Conservation (phyloP, 1,284 basidiomycete species). For the Trichosporon coremiiforme region DNA sequence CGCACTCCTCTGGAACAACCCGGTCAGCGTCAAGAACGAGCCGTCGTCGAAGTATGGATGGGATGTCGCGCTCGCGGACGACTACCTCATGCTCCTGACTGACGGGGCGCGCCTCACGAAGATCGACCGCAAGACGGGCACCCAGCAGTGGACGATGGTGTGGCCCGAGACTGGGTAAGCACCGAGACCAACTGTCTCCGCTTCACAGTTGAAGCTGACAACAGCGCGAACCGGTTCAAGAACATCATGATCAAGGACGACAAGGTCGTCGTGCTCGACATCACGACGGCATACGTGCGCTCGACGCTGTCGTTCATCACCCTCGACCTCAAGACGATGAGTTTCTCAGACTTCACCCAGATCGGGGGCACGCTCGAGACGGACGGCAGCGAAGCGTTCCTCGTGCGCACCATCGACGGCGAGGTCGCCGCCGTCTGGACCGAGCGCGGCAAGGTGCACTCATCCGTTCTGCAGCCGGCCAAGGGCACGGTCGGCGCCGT, state of each 20-base stretch:
- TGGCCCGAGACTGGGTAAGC: slow-evolving; percentile 42
- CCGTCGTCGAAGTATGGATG: slow-evolving; percentile 54
- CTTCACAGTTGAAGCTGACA: slow-evolving; percentile 40
- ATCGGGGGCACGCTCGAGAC: slow-evolving; percentile 61
- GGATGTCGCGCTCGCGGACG: slow-evolving; percentile 55
- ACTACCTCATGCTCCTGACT: slow-evolving; percentile 44
- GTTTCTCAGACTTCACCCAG: slow-evolving; percentile 60
- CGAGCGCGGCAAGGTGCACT: slow-evolving; percentile 63
- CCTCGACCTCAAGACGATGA: slow-evolving; percentile 63
- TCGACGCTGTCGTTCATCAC: slow-evolving; percentile 59
- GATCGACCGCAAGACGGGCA: slow-evolving; percentile 40
- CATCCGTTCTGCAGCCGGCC: slow-evolving; percentile 30
- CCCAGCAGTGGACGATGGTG: slow-evolving; percentile 45
- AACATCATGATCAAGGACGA: slow-evolving; percentile 62
- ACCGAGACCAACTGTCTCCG: neutral
- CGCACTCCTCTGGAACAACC: slow-evolving; percentile 67
- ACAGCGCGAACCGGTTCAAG: slow-evolving; percentile 68
- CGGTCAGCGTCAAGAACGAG: slow-evolving; percentile 47
- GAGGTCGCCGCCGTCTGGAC: slow-evolving; percentile 66
- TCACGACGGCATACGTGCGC: slow-evolving; percentile 61
- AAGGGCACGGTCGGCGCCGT: slow-evolving; percentile 58
- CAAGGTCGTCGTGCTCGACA: slow-evolving; percentile 68
- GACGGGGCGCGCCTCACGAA: slow-evolving; percentile 44
- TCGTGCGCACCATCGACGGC: slow-evolving; percentile 34
- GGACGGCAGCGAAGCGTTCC: slow-evolving; percentile 38